Percentiles rank a stretch among this genome's conserved stretches.
Evolutionary conservation across 2,329 filamentous ascomycete species (phyloP).

Genomic region (Nakataea oryzae): DNA sequence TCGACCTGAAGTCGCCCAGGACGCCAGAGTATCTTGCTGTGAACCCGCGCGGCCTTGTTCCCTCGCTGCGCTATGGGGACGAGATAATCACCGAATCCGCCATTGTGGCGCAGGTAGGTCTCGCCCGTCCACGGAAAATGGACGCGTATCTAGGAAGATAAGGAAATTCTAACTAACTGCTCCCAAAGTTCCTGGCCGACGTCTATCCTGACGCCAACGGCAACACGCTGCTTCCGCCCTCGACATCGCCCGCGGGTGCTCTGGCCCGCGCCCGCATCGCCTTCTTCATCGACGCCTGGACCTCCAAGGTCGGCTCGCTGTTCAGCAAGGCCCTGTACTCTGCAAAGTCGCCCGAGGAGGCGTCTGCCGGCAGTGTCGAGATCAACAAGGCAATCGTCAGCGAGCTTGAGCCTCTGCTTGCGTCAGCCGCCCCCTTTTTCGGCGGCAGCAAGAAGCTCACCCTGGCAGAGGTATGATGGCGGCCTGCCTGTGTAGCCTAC

Average conservation of each 20-base stretch:
- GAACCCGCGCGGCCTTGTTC: slow-evolving; percentile 72
- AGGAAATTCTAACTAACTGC: too few relatives aligned
- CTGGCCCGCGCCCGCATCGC: slow-evolving; percentile 54
- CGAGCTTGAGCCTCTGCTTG: slow-evolving; percentile 64
- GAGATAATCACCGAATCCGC: slow-evolving; percentile 64
- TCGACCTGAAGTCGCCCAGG: slow-evolving; percentile 60
- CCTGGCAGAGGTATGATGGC: slow-evolving; percentile 53
- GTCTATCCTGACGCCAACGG: slow-evolving; percentile 45
- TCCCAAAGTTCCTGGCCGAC: slow-evolving; percentile 54
- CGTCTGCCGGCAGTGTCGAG: slow-evolving; percentile 33
- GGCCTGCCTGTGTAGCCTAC: too few relatives aligned
- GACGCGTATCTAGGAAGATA: too few relatives aligned
- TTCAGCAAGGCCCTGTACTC: slow-evolving; percentile 32
- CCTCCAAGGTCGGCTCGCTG: slow-evolving; percentile 27
- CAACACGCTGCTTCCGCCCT: slow-evolving; percentile 41
- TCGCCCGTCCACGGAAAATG: too few relatives aligned
- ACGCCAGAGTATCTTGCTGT: slow-evolving; percentile 65
- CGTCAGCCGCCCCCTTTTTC: slow-evolving; percentile 47
- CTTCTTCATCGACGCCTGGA: slow-evolving; percentile 45
- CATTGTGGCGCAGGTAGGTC: slow-evolving; percentile 40
- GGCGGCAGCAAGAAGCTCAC: slow-evolving; percentile 55
- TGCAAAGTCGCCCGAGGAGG: slow-evolving; percentile 37
- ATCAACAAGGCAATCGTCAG: slow-evolving; percentile 49
- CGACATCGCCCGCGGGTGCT: slow-evolving; percentile 40
- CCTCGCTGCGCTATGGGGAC: slow-evolving; percentile 50